Percentiles rank a stretch among this genome's conserved stretches.
Evolutionary conservation across 1,284 basidiomycete genomes (phyloP).

Genomic region (Spongiforma sp.): DNA sequence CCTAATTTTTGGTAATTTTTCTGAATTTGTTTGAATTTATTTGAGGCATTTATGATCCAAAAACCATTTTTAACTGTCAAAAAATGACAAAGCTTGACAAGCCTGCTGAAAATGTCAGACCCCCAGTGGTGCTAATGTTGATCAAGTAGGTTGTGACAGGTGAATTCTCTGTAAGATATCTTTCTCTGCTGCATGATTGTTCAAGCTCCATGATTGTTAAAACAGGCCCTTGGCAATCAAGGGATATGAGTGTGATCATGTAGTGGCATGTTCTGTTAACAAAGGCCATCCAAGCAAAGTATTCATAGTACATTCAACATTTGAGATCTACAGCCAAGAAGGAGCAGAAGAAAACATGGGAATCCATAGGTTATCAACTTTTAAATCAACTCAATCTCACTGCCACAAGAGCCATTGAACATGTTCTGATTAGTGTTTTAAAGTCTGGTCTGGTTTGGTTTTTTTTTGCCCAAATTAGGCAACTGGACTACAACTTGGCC

Average conservation of each 20-base stretch:
- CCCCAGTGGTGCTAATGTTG: slow-evolving; percentile 5
- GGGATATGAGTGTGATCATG: not conserved
- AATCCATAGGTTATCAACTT: not conserved
- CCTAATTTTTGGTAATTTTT: no score
- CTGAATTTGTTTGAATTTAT: no score
- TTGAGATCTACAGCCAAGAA: not conserved
- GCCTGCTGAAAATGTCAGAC: slow-evolving; percentile 10
- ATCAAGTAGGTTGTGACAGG: slow-evolving; percentile 3
- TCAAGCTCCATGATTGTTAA: no score
- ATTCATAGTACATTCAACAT: not conserved
- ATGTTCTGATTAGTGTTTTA: no score
- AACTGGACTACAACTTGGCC: no score
- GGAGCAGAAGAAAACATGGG: not conserved
- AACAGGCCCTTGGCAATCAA: no score
- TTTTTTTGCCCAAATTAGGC: no score
- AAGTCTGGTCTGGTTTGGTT: no score
- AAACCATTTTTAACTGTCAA: no score
- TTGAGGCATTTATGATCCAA: no score
- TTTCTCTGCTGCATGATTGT: not conserved
- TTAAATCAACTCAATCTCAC: not conserved
- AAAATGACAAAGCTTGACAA: not conserved
- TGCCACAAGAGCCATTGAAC: no score
- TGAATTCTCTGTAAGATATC: no score
- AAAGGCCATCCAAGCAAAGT: not conserved
- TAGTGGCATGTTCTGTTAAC: not conserved